Evolutionary conservation across 306 rosid genomes (phyloP), one percentile per base, ranked within the genome.

Genomic region (Vigna reflexopilosa): DNA sequence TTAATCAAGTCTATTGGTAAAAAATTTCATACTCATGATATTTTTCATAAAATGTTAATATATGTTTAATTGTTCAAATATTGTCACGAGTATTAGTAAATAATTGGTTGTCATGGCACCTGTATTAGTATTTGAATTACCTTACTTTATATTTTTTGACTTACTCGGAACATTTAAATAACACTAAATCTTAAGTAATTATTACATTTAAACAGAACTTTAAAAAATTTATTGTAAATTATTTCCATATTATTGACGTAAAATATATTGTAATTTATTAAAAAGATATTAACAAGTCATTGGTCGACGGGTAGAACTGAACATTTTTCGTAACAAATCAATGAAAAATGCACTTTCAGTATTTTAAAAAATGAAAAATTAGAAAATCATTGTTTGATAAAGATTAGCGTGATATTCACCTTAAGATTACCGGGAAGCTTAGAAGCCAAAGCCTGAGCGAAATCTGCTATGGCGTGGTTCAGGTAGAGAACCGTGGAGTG

Each of bases 401-500:
- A 14, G 51, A 13, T 36, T 6, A 17, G n/a, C 7, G 12, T 34
- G 15, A 38, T 36, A 40, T 22, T 58, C 3, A 95, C 99, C 98
- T 95, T 95, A 19, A 95, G 97, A 79, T 95, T 51, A 66, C 86
- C 97, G 4, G 99, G 99, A 57, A 95, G 90, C 83, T 90, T 95
- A 69, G 88, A 77, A 69, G 94, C 93, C 76, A 95, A 81, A 9
- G 97, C 97, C 85, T 95, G 85, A 1, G 99, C 99, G 59, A 88
- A 95, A 81, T 95, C 98, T n/a, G 90, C 73, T 75, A 93, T 70
- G 65, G 88, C 88, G 10, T 80, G 90, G 73, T 93, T 95, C 61
- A 95, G 94, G 68, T 95, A 95, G 4, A 95, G 90, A 36, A 91
- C 83, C 28, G 99, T 93, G 4, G 99, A 89, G 86, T 95, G 99